Base-by-base conservation (phyloP, 179 eudicot genomes). In the Monotropa hypopitys region DNA sequence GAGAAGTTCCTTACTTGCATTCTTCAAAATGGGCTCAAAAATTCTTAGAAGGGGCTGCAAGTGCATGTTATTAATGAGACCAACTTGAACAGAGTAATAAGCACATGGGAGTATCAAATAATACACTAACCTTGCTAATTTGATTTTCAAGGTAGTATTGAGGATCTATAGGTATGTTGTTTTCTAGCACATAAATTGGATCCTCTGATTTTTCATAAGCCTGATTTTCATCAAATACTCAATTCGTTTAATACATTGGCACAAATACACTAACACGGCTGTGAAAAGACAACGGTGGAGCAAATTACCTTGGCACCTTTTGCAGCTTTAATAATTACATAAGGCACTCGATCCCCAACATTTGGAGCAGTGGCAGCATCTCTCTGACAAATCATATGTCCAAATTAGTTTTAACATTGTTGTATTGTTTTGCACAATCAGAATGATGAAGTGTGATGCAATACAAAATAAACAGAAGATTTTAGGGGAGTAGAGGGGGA, bases 281-380 rank as follows among this genome's bases (percentile, higher is more conserved):
- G 45, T 30, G 28, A 63, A 21, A 76, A 7, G 12, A 42, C 35
- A 67, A 57, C 51, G 51, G 28, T 45, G 45, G 30, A 32, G 45
- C 32, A 61, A 51, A 70, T 88, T 77, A 93, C 99, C 99, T 96
- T 96, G 81, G 99, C 96, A 81, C 97, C 99, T 84, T 91, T 96
- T 79, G 96, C 92, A 84, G 97, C 97, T 86, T 93, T 91, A n/a
- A 96, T 77, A 78, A 96, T 96, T 69, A 96, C 98, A 72, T 96
- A 96, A 74, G 99, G 98, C 62, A 96, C 99, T 84, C 99, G 88
- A 81, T 96, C 99, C 81, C 99, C 99, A 81, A 96, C 96, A 84
- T 83, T 86, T 69, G 99, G 99, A 78, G 99, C 99, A 79, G 98
- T 96, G 78, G 98, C 99, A 84, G 99, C 96, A 91, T 96, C 99